Conservation (phyloP, 805 yeast species). For the Metschnikowia dekortorum region DNA sequence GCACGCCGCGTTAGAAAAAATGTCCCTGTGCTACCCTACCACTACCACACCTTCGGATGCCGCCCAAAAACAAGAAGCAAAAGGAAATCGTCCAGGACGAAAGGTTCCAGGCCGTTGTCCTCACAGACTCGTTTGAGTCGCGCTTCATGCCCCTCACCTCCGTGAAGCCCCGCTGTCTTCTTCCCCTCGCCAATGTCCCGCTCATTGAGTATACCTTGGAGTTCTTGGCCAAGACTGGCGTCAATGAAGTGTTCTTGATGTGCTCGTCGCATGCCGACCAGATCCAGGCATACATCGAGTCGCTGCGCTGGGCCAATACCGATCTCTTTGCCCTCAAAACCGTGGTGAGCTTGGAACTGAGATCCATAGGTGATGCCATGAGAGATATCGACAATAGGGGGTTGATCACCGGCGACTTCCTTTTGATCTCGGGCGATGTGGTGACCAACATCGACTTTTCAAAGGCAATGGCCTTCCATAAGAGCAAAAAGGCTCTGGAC, state of each 20-base stretch:
- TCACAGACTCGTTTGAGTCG: constrained; percentile 90
- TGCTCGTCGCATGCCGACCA: constrained; percentile 90
- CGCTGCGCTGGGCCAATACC: constrained; percentile 65
- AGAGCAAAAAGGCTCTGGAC: constrained; percentile 64
- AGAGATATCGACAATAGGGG: constrained; percentile 92
- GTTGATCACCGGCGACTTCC: constrained; percentile 81
- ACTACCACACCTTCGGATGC: constrained; percentile 23
- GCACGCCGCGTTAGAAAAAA: constrained; percentile 5
- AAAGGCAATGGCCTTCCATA: constrained; percentile 69
- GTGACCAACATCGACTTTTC: constrained; percentile 86
- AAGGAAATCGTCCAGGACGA: constrained; percentile 63
- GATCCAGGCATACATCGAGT: constrained; percentile 74
- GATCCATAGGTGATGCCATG: constrained; percentile 97
- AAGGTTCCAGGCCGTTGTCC: constrained; percentile 87
- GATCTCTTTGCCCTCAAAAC: constrained; percentile 81
- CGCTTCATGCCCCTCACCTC: constrained; percentile 90
- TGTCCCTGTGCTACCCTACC: background rate
- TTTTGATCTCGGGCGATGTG: constrained; percentile 90
- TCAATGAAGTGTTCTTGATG: constrained; percentile 82
- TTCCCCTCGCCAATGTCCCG: constrained; percentile 92
- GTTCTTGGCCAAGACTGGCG: constrained; percentile 86
- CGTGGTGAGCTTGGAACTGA: constrained; percentile 76
- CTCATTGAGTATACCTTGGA: constrained; percentile 92
- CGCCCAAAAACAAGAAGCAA: constrained; percentile 48
- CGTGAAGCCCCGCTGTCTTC: constrained; percentile 79